These are phyloP conservation scores for Daldinia vernicosa DNA, from an alignment of 495 filamentous ascomycete genomes.

Conservation along the genomic window DNA sequence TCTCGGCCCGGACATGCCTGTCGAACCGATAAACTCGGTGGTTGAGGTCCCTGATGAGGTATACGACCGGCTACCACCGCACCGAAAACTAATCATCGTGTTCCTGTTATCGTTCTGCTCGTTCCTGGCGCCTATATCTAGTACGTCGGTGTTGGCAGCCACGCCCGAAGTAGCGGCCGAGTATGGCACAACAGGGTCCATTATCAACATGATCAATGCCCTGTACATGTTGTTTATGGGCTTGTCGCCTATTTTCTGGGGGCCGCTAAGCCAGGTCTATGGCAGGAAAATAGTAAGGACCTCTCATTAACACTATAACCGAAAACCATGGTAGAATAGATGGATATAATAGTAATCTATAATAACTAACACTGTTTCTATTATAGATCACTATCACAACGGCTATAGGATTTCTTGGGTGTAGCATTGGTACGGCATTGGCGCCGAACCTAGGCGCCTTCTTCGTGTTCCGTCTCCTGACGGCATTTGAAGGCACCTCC, in stretches of 20 bases:
- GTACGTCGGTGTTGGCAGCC: constrained; percentile 73
- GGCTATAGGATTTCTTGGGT: constrained; percentile 66
- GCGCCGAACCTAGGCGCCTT: constrained; percentile 72
- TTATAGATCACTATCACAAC: constrained; percentile 64
- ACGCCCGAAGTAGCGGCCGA: constrained; percentile 72
- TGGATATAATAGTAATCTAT: not conserved
- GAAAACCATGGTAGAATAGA: not conserved
- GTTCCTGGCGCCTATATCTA: constrained; percentile 74
- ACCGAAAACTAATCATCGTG: constrained; percentile 68
- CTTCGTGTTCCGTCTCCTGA: constrained; percentile 74
- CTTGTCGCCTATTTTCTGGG: constrained; percentile 71
- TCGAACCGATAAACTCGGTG: constrained; percentile 53
- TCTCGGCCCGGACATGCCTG: constrained; percentile 46
- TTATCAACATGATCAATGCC: constrained; percentile 75
- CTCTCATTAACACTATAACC: not conserved
- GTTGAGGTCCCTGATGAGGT: constrained; percentile 56
- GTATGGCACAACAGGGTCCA: constrained; percentile 67
- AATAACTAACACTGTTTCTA: constrained; percentile 5
- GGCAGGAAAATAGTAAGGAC: constrained; percentile 65
- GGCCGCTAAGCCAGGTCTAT: constrained; percentile 73
- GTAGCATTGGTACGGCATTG: constrained; percentile 72
- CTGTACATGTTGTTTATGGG: constrained; percentile 77
- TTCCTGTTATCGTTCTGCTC: constrained; percentile 71
- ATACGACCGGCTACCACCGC: constrained; percentile 62
- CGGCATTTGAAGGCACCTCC: constrained; percentile 75